A percentile compares a stretch with the other conserved stretches of the same genome.
Conservation (phyloP, 2,329 filamentous ascomycete species). For the Penicillium palitans region DNA sequence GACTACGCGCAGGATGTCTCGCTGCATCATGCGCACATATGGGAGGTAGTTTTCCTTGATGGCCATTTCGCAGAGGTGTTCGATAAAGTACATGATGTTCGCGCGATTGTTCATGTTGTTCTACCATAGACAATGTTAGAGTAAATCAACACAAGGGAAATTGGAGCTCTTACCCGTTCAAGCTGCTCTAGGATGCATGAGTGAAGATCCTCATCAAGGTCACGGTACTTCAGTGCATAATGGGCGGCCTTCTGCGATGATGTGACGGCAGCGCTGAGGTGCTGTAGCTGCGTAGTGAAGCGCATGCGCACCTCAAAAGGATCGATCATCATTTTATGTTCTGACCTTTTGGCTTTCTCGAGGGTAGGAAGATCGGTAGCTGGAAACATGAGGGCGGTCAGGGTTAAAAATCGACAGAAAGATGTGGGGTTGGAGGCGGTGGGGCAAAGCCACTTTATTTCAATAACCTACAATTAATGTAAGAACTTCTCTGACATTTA, state of each 20-base stretch:
- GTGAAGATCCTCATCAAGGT: constrained; percentile 96
- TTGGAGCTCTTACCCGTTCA: constrained; percentile 62
- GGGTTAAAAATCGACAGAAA: not conserved
- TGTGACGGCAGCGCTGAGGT: constrained; percentile 85
- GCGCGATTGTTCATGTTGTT: constrained; percentile 96
- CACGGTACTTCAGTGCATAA: constrained; percentile 89
- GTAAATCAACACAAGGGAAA: not conserved
- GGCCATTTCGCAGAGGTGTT: constrained; percentile 87
- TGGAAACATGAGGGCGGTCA: constrained; percentile 8
- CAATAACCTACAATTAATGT: not conserved
- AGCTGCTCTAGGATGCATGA: constrained; percentile 96
- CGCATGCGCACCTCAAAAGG: constrained; percentile 98
- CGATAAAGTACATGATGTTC: constrained; percentile 99
- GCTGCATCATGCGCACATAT: constrained; percentile 91
- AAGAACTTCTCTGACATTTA: not conserved
- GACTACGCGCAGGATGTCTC: constrained; percentile 87
- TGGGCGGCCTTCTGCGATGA: constrained; percentile 90
- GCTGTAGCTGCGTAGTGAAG: constrained; percentile 86
- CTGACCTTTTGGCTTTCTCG: not conserved
- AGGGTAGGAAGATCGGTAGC: not conserved
- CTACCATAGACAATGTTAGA: constrained; percentile 40
- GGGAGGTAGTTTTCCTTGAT: constrained; percentile 72
- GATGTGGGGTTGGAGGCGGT: not conserved
- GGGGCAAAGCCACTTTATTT: not conserved
- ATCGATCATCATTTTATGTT: constrained; percentile 63